Evolutionary conservation across 441 rosid species (phyloP).

Genomic region (Codiaeum variegatum): DNA sequence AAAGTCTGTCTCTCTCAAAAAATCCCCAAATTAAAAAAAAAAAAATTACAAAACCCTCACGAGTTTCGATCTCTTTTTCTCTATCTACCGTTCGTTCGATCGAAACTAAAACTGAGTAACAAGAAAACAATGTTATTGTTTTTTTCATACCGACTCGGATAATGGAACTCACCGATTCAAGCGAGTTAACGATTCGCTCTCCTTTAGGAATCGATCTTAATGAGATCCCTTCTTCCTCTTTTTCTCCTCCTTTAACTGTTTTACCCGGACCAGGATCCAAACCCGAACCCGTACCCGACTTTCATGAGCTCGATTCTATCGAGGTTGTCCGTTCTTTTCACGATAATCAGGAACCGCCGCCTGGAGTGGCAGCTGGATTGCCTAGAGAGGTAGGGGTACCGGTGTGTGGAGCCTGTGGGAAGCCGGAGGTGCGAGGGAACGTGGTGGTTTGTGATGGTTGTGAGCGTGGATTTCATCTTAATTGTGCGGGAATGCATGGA

Average conservation of each 20-base stretch:
- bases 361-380: slow-evolving; percentile 37
- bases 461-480: slow-evolving; percentile 70
- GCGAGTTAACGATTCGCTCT: slow-evolving; percentile 41
- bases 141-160: slow-evolving; percentile 27
- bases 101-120: background rate
- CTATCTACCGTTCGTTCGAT: background rate
- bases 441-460: slow-evolving; percentile 83
- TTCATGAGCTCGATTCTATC: slow-evolving; percentile 35
- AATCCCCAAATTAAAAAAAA: background rate
- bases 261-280: slow-evolving; percentile 24
- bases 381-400: slow-evolving; percentile 31
- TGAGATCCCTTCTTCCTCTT: slow-evolving; percentile 63
- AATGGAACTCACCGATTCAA: slow-evolving; percentile 57
- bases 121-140: slow-evolving; percentile 7
- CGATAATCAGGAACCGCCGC: slow-evolving; percentile 51
- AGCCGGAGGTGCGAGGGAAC: slow-evolving; percentile 41
- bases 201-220: slow-evolving; percentile 83
- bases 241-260: slow-evolving; percentile 13
- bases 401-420: slow-evolving; percentile 54
- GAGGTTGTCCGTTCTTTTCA: slow-evolving; percentile 58
- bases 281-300: slow-evolving; percentile 16
- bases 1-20: too few relatives aligned
- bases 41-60: background rate
- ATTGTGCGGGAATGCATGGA: slow-evolving; percentile 44
- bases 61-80: background rate